phyloP scores from a whole-genome alignment of 768 basidiomycete genomes.

The Panaeolus papilionaceus region DNA sequence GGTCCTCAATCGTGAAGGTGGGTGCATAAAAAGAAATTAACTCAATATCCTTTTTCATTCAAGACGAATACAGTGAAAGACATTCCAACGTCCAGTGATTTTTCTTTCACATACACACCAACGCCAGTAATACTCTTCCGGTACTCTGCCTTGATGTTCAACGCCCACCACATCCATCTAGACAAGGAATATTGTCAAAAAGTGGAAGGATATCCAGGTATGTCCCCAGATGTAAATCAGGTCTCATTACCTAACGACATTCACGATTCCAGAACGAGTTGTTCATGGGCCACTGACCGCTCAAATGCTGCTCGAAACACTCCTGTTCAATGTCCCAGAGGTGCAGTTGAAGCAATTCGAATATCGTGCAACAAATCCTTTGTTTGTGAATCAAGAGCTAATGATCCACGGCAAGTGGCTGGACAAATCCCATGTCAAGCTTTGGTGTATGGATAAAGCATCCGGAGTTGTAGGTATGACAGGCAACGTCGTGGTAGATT shows the following conservation, averaged over 20 bases:
- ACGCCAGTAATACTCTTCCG: conserved; percentile 79
- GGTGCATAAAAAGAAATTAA: conserved; percentile 19
- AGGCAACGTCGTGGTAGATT: conserved; percentile 44
- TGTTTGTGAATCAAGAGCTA: conserved; percentile 57
- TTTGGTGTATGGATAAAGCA: conserved; percentile 64
- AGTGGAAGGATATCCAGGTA: conserved; percentile 77
- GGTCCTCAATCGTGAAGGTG: conserved; percentile 51
- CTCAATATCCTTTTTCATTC: conserved; percentile 11
- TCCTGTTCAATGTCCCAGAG: conserved; percentile 55
- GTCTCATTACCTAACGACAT: not conserved
- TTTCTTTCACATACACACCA: conserved; percentile 72
- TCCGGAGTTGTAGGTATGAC: conserved; percentile 74
- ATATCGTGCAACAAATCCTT: conserved; percentile 73
- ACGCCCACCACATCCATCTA: conserved; percentile 85
- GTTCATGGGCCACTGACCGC: conserved; percentile 88
- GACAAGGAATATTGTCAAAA: conserved; percentile 74
- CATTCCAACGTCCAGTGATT: conserved; percentile 55
- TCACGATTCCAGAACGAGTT: conserved; percentile 63
- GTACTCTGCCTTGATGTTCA: conserved; percentile 87
- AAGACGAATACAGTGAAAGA: conserved; percentile 48
- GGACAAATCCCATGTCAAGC: conserved; percentile 42
- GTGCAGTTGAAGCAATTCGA: conserved; percentile 58
- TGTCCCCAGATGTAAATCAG: not conserved
- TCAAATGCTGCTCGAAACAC: conserved; percentile 74
- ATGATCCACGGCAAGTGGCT: conserved; percentile 55